phyloP scores from a whole-genome alignment of 108 stramenopile species.

The Cylindrotheca closterium region DNA sequence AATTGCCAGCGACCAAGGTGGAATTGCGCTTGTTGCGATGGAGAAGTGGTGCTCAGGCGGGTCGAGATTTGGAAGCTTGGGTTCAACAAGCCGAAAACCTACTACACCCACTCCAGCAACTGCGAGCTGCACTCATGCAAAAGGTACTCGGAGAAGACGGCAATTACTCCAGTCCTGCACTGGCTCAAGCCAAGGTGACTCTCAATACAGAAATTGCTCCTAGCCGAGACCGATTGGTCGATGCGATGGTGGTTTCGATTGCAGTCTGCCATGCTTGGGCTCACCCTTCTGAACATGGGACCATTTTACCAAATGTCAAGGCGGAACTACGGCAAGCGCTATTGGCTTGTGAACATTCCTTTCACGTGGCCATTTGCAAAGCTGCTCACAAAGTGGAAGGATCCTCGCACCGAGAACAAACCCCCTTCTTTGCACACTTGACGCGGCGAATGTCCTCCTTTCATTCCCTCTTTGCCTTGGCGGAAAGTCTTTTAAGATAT shows the following conservation, averaged over 20 bases:
- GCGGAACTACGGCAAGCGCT: not conserved
- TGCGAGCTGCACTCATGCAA: slow-evolving; percentile 4
- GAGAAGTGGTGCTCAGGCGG: not conserved
- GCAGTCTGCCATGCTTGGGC: slow-evolving; percentile 20
- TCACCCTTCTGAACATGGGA: not conserved
- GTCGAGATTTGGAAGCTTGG: not conserved
- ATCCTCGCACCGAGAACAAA: not conserved
- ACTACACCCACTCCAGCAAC: not conserved
- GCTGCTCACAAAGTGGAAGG: not conserved
- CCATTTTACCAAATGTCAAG: not conserved
- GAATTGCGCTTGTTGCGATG: not conserved
- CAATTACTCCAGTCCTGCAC: not conserved
- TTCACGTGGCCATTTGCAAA: not conserved
- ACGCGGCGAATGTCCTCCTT: slow-evolving; percentile 12
- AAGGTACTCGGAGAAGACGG: slow-evolving; percentile 10
- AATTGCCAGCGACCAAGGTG: not conserved
- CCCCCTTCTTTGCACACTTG: slow-evolving; percentile 16
- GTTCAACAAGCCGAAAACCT: not conserved
- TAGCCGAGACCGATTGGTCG: slow-evolving; percentile 10
- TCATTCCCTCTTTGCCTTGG: slow-evolving; percentile 24
- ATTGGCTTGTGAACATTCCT: not conserved
- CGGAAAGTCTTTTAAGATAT: not conserved
- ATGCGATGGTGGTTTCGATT: slow-evolving; percentile 6
- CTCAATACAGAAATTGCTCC: slow-evolving; percentile 8
- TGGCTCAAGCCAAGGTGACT: not conserved